Percentiles rank a stretch among this genome's conserved stretches.
Evolutionary conservation across 352 stramenopile species (phyloP).

Genomic region (Globisporangium echinulatum): DNA sequence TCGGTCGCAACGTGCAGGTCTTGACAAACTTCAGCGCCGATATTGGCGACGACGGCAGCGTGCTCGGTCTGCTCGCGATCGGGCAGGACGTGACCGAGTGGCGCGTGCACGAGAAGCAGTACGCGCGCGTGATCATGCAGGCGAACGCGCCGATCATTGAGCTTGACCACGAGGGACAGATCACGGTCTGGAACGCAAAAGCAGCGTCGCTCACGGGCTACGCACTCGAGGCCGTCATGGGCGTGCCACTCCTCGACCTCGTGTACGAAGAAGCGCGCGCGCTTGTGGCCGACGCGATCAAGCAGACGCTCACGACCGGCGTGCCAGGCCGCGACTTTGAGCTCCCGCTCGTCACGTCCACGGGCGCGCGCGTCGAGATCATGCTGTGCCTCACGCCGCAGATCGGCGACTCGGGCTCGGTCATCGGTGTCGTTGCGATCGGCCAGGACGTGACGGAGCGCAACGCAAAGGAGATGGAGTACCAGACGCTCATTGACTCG

Average conservation of each 20-base stretch:
- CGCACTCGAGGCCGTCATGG: slow-evolving; percentile 35
- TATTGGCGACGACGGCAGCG: slow-evolving; percentile 23
- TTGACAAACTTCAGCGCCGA: slow-evolving; percentile 60
- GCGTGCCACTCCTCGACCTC: slow-evolving; percentile 32
- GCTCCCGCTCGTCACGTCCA: slow-evolving; percentile 40
- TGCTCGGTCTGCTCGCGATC: slow-evolving; percentile 26
- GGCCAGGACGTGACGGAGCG: slow-evolving; percentile 60
- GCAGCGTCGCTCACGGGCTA: slow-evolving; percentile 60
- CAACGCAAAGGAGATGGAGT: slow-evolving; percentile 63
- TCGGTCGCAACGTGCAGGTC: slow-evolving; percentile 38
- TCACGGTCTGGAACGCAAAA: slow-evolving; percentile 70
- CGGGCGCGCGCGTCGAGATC: slow-evolving; percentile 41
- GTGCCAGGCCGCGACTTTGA: slow-evolving; percentile 46
- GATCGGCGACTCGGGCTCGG: slow-evolving; percentile 26
- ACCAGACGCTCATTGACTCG: slow-evolving; percentile 64
- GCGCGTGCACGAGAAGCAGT: slow-evolving; percentile 37
- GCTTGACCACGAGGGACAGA: slow-evolving; percentile 52
- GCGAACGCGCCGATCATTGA: slow-evolving; percentile 76
- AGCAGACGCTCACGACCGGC: slow-evolving; percentile 36
- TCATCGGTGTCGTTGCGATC: slow-evolving; percentile 56
- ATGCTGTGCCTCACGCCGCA: slow-evolving; percentile 50
- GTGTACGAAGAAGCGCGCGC: slow-evolving; percentile 40
- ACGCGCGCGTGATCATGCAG: slow-evolving; percentile 58
- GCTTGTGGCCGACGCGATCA: slow-evolving; percentile 36
- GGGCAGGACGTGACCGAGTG: slow-evolving; percentile 51